Evolutionary conservation across 1,284 basidiomycete genomes (phyloP), one percentile per base, ranked within the genome.

Genomic region (Ganoderma lucidum): DNA sequence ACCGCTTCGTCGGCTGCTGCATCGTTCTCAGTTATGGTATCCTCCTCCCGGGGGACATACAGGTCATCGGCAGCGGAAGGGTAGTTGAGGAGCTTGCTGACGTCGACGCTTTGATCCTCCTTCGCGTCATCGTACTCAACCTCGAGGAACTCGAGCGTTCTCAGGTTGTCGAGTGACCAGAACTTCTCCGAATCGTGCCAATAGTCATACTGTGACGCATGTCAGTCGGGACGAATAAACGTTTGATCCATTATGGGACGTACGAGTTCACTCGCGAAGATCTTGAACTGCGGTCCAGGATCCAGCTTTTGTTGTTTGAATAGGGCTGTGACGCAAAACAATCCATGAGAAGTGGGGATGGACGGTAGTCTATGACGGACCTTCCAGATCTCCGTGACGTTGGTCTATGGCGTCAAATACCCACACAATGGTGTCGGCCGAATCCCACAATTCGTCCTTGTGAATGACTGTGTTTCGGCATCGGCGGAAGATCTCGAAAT

Each of bases 221-320:
- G n/a, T 23, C 23, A 12, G 4, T 32, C 8, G n/a, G 23, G 35
- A 8, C 14, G 19, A 30, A 6, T 14, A 41, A 9, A 6, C 19
- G 23, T 23, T 3, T 30, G 2, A 37, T 53, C 6, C 3, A 5
- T 48, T 9, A 17, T 15, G 2, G 6, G 8, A 73, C 76, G 35
- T 53, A 79, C 80, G 67, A 81, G 48, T 6, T 78, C 78, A 67
- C 71, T 71, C 0, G 77, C 75, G 35, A 78, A 76, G 0, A 45
- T 67, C 32, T 74, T 72, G 59, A 81, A 76, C 42, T 79, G 75
- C 15, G 73, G 65, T 15, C 45, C 64, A 0, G 74, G 65, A 51
- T 80, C 74, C 1, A 80, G 62, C 42, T 75, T 75, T 41, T 80
- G 77, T 44, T 79, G 76, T 51, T 73, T 65, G 74, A 83, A 83